Base-by-base conservation (phyloP, 257 asterid genomes). In the Hygrophila difformis region DNA sequence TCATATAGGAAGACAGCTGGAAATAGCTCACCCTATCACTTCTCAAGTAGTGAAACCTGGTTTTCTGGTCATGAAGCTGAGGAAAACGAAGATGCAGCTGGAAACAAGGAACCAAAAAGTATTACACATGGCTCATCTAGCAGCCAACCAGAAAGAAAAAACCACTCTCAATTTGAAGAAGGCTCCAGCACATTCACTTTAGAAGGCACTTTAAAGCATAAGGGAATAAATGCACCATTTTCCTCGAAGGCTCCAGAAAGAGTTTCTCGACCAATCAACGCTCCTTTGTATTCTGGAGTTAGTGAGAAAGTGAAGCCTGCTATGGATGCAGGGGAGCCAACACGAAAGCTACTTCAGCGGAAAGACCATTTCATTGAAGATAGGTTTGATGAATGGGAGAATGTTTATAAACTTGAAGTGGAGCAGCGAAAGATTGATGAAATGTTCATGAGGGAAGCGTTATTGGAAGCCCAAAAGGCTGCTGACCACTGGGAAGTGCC, bases 401-500 rank as follows among this genome's bases (percentile, higher is more conserved):
- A 86, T 65, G 96, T 94, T 4, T 82, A 69, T 67, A 82, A 49
- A 58, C 47, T 86, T n/a, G 99, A 86, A 67, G 57, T 61, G 15
- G 85, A 78, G 42, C 95, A 78, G 67, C 59, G 75, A 33, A 83
- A 75, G 57, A 47, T 63, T 38, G 99, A 86, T 47, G 95, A 91
- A 68, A 74, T 64, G 70, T 91, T 86, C 65, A 91, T 91, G 97
- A 74, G 81, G 77, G 97, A 91, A 69, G 99, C 99, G 50, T 60
- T 91, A 29, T 18, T 65, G 64, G 99, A 91, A 73, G 97, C 99
- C 23, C 74, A 77, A 57, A 86, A 76, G 54, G 99, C 99, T 63
- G 95, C 95, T 52, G 93, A 81, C 56, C 64, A 59, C 56, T 91
- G 99, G 97, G 99, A 91, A 81, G 97, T 86, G 49, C 99, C 99